Conservation (phyloP, 257 asterid genomes). For the Fraxinus cuspidata region DNA sequence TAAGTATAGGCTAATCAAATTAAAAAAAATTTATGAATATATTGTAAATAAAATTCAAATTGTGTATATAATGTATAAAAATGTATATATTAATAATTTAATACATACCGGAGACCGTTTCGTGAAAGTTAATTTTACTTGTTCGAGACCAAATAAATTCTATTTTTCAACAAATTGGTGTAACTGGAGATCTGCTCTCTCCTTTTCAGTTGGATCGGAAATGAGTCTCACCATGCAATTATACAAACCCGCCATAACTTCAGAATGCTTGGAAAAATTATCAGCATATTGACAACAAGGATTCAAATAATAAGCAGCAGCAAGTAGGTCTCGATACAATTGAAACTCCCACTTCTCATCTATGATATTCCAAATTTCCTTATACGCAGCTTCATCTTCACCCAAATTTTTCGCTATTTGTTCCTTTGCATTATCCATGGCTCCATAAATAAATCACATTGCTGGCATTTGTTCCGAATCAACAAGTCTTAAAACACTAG, state of each 20-base stretch:
- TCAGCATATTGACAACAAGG: background rate
- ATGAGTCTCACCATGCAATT: background rate
- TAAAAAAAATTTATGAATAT: too few species aligned
- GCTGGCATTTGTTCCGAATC: background rate
- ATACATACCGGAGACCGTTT: background rate
- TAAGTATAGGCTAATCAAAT: too few species aligned
- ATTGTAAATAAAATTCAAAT: too few species aligned
- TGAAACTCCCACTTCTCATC: background rate
- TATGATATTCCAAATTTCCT: background rate
- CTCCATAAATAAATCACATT: background rate
- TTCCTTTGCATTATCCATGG: background rate
- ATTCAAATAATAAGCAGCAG: background rate
- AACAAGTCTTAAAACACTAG: background rate
- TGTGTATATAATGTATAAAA: too few species aligned
- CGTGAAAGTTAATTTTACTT: background rate
- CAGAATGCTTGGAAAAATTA: background rate
- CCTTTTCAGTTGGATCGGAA: background rate
- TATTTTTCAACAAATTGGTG: background rate
- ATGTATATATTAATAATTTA: too few species aligned
- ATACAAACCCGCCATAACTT: background rate
- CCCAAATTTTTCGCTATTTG: background rate
- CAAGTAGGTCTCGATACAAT: background rate
- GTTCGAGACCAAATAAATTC: background rate
- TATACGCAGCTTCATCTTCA: background rate
- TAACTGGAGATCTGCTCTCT: background rate